Evolutionary conservation across 2,329 filamentous ascomycete species (phyloP).

Genomic region (Beauveria scarabaeidicola): DNA sequence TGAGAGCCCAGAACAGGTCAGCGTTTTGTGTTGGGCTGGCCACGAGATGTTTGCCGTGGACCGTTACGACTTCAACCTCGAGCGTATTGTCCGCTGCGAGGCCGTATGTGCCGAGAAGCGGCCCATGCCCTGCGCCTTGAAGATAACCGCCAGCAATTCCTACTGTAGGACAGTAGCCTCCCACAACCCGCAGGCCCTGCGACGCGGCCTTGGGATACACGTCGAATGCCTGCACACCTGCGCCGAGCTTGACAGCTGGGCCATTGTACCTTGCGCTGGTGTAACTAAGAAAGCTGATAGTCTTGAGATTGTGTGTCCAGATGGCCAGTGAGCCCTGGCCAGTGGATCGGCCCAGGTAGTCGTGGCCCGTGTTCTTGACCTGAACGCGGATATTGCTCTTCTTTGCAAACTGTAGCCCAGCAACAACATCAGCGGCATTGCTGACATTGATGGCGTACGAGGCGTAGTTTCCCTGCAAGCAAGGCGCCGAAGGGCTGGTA

Average conservation of each 20-base stretch:
- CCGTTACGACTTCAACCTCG: conserved; percentile 47
- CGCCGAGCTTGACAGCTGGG: conserved; percentile 42
- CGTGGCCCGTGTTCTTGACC: conserved; percentile 26
- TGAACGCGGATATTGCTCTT: conserved; percentile 29
- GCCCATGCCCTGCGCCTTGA: conserved; percentile 51
- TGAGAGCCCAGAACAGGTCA: conserved; percentile 57
- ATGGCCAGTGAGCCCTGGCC: conserved; percentile 32
- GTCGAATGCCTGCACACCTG: conserved; percentile 44
- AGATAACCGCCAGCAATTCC: conserved; percentile 51
- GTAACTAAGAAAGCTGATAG: conserved; percentile 29
- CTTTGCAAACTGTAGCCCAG: conserved; percentile 28
- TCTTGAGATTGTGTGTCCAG: conserved; percentile 32
- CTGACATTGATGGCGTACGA: conserved; percentile 30
- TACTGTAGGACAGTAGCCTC: conserved; percentile 47
- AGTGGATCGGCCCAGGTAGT: conserved; percentile 26
- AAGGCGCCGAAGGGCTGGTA: conserved; percentile 27
- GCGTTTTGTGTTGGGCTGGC: conserved; percentile 38
- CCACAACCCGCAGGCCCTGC: conserved; percentile 39
- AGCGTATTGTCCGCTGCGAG: conserved; percentile 52
- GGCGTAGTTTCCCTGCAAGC: conserved; percentile 35
- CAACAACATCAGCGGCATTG: conserved; percentile 21
- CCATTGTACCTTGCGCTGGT: conserved; percentile 33
- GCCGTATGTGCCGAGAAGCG: conserved; percentile 45
- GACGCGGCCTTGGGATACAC: conserved; percentile 34
- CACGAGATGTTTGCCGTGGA: conserved; percentile 36